phyloP scores from a whole-genome alignment of 257 asterid genomes.

The Salvia rosmarinus region DNA sequence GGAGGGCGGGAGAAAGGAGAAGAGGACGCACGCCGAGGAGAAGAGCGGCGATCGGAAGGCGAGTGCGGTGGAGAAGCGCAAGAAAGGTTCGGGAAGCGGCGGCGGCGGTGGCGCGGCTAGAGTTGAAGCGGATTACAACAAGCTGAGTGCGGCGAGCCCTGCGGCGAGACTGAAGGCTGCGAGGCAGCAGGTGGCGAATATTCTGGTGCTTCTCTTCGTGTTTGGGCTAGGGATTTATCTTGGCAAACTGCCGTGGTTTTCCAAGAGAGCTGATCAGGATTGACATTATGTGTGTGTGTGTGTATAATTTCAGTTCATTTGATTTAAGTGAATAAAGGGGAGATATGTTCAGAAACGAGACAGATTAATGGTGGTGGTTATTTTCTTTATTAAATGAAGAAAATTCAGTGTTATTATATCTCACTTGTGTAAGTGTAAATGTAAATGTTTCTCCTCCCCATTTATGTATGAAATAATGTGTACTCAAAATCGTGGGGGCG shows the following conservation, averaged over 20 bases:
- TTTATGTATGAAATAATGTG: too few species aligned
- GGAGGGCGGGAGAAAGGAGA: too few species aligned
- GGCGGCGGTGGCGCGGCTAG: not conserved
- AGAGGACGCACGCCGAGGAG: too few species aligned
- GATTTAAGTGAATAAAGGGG: not conserved
- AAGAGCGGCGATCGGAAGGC: not conserved
- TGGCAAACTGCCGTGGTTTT: constrained; percentile 40
- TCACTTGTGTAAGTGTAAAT: too few species aligned
- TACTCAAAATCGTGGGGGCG: too few species aligned
- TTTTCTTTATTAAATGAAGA: too few species aligned
- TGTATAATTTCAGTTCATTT: not conserved
- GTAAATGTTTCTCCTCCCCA: too few species aligned
- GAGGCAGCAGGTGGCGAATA: constrained; percentile 41
- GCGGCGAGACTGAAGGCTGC: constrained; percentile 52
- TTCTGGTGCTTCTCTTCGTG: constrained; percentile 43
- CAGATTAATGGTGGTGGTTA: too few species aligned
- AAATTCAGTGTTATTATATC: too few species aligned
- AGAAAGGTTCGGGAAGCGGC: not conserved
- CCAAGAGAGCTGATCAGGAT: constrained; percentile 24
- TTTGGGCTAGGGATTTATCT: constrained; percentile 52
- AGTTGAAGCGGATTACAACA: constrained; percentile 18
- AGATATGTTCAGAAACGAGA: too few species aligned
- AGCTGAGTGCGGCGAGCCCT: constrained; percentile 32
- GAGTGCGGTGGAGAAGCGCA: not conserved
- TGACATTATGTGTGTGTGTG: too few species aligned